Evolutionary conservation across 176 grass and related monocot species (phyloP).

Genomic region (Alloteropsis semialata): DNA sequence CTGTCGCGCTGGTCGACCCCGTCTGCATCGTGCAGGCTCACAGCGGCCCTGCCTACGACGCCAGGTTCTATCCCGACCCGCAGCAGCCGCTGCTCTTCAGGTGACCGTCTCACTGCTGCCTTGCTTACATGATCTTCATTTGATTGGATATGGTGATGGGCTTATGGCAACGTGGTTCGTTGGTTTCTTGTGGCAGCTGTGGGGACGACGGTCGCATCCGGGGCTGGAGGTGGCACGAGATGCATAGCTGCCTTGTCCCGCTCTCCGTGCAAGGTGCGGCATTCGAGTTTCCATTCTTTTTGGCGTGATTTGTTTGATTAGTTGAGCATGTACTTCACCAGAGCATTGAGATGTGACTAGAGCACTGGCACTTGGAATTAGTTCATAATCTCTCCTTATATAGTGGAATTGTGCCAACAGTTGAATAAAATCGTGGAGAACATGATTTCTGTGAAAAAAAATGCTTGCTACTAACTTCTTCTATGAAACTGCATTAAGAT

Average conservation of each 20-base stretch:
- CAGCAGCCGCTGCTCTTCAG: constrained; percentile 67
- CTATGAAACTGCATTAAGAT: neutral
- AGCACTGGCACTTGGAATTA: neutral
- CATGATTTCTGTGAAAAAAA: neutral
- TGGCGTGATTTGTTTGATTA: neutral
- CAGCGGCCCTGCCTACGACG: constrained; percentile 70
- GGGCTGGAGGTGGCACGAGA: constrained; percentile 81
- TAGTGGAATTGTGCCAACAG: neutral
- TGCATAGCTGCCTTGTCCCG: constrained; percentile 56
- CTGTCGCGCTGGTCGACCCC: constrained; percentile 33
- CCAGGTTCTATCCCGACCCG: constrained; percentile 61
- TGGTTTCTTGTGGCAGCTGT: constrained; percentile 36
- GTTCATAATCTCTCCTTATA: neutral
- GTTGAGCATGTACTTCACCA: neutral
- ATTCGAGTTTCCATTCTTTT: neutral
- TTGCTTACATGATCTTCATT: neutral
- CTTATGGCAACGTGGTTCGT: neutral
- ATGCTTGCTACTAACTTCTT: neutral
- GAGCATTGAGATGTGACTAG: neutral
- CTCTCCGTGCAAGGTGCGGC: constrained; percentile 46
- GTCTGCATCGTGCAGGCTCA: constrained; percentile 70
- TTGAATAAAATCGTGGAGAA: neutral
- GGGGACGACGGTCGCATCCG: constrained; percentile 76
- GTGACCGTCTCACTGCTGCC: constrained; percentile 29
- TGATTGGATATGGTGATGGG: neutral